phyloP scores from a whole-genome alignment of 78 protist genomes.

The Cavenderia fasciculata region DNA sequence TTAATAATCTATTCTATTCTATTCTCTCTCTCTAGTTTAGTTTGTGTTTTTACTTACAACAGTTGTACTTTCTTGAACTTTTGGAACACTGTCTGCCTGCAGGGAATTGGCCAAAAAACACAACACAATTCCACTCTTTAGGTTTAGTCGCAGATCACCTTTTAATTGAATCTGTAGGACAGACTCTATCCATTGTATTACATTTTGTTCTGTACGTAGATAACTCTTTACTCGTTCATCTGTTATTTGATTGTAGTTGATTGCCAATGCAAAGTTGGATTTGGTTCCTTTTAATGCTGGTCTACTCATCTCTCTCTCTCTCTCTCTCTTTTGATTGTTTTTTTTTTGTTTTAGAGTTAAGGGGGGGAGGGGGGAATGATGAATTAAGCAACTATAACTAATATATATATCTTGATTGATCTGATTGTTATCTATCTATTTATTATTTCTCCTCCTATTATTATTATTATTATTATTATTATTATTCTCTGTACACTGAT shows the following conservation, averaged over 20 bases:
- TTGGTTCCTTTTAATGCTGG: constrained; percentile 55
- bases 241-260: constrained; percentile 1
- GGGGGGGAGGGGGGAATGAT: too few species aligned
- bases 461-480: too few species aligned
- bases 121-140: constrained; percentile 46
- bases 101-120: constrained; percentile 40
- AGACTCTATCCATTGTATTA: constrained; percentile 57
- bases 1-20: too few species aligned
- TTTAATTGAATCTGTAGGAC: constrained; percentile 11
- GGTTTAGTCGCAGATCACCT: constrained; percentile 22
- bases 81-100: constrained; percentile 21
- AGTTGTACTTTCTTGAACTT: constrained; percentile 20
- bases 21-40: too few species aligned
- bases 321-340: neutral
- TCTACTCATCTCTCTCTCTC: neutral
- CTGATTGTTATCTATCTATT: too few species aligned
- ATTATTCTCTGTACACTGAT: too few species aligned
- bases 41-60: too few species aligned
- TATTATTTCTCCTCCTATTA: too few species aligned
- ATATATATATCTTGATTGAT: too few species aligned
- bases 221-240: constrained; percentile 43
- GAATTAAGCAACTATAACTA: too few species aligned
- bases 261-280: constrained; percentile 37
- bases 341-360: neutral
- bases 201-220: constrained; percentile 25